Percentiles rank a stretch among this genome's conserved stretches.
Conservation (phyloP, 2,329 filamentous ascomycete species). For the Dactylonectria estremocensis region DNA sequence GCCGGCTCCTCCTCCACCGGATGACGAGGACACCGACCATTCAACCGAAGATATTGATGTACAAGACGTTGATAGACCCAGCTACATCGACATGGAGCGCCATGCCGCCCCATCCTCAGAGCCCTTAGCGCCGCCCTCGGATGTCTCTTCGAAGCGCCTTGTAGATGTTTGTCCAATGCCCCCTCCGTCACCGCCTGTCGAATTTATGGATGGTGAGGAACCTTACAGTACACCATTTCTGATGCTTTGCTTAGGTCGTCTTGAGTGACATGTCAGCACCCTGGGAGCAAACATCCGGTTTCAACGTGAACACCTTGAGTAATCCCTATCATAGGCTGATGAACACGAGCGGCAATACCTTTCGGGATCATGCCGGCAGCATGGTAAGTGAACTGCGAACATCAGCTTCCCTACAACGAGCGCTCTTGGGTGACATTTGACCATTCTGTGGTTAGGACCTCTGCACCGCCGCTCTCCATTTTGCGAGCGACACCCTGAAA, state of each 20-base stretch:
- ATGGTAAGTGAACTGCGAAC: conserved; percentile 77
- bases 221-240: conserved; percentile 20
- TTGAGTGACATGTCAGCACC: conserved; percentile 99
- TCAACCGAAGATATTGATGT: conserved; percentile 41
- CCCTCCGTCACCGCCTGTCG: background rate
- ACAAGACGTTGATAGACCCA: conserved; percentile 60
- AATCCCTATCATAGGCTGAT: conserved; percentile 98
- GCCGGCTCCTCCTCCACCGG: conserved; percentile 24
- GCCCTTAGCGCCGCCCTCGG: conserved; percentile 3
- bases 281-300: conserved; percentile 86
- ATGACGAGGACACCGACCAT: conserved; percentile 13
- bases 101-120: conserved; percentile 42
- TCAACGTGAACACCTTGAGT: conserved; percentile 91
- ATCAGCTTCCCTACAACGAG: background rate
- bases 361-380: conserved; percentile 91
- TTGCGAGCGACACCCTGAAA: conserved; percentile 87
- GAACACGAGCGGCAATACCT: conserved; percentile 93
- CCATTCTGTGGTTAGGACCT: conserved; percentile 76
- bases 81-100: conserved; percentile 78
- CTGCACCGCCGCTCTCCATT: conserved; percentile 86
- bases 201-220: background rate
- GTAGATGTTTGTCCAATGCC: conserved; percentile 75
- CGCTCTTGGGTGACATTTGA: conserved; percentile 19
- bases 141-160: conserved; percentile 57
- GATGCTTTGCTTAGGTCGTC: conserved; percentile 72